Evolutionary conservation across 148 eudicot species (phyloP).

Genomic region (Amaranthus palmeri): DNA sequence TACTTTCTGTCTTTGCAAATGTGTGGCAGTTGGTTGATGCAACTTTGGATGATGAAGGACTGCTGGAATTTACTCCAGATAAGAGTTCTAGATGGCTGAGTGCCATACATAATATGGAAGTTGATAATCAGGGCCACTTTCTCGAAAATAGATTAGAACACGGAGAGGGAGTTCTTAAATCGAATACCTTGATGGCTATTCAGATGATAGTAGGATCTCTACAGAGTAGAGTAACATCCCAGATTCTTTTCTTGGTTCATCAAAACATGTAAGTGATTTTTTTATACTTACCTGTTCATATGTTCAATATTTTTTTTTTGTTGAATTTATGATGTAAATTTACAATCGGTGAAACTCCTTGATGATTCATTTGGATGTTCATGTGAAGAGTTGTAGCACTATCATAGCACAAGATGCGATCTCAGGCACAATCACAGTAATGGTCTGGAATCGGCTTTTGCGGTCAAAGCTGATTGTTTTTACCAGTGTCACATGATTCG

Average conservation of each 20-base stretch:
- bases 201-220: constrained; percentile 67
- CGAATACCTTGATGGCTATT: constrained; percentile 68
- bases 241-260: constrained; percentile 75
- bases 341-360: no score
- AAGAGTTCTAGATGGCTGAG: constrained; percentile 67
- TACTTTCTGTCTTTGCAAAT: constrained; percentile 59
- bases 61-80: constrained; percentile 60
- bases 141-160: constrained; percentile 43
- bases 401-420: no score
- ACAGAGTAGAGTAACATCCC: constrained; percentile 53
- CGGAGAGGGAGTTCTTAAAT: constrained; percentile 41
- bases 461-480: no score
- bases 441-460: no score
- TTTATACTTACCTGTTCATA: not conserved
- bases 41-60: constrained; percentile 80
- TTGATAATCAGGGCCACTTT: constrained; percentile 41
- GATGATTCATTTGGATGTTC: no score
- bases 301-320: no score
- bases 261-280: constrained; percentile 58
- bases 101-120: constrained; percentile 58
- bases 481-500: no score
- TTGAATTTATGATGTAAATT: no score
- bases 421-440: no score
- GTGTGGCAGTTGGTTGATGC: constrained; percentile 89
- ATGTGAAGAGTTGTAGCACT: no score